Evolutionary conservation across 805 yeast species (phyloP).

Genomic region (Wickerhamiella shivajii): DNA sequence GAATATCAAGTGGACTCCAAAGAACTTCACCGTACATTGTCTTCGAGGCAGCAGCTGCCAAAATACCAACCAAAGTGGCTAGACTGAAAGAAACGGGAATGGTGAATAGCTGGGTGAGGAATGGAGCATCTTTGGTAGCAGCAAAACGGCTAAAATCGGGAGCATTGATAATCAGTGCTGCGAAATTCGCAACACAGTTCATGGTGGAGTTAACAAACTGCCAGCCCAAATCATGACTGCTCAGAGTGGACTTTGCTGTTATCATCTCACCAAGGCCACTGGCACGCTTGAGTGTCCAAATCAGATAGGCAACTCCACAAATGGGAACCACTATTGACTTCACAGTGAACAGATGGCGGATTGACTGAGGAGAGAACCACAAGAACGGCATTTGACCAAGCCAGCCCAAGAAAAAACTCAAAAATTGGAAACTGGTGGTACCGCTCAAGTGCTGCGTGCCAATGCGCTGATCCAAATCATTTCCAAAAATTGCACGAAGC

Average conservation of each 20-base stretch:
- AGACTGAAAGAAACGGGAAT: slow-evolving; percentile 67
- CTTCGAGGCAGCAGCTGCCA: slow-evolving; percentile 68
- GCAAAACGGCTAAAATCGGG: slow-evolving; percentile 86
- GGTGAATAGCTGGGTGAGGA: slow-evolving; percentile 38
- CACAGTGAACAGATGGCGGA: slow-evolving; percentile 70
- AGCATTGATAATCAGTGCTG: slow-evolving; percentile 75
- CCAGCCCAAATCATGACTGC: slow-evolving; percentile 61
- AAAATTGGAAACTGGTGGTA: slow-evolving; percentile 56
- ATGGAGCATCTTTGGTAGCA: slow-evolving; percentile 26
- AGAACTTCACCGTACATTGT: slow-evolving; percentile 47
- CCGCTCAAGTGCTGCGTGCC: slow-evolving; percentile 40
- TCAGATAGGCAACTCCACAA: slow-evolving; percentile 69
- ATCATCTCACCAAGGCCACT: slow-evolving; percentile 66
- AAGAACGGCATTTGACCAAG: slow-evolving; percentile 62
- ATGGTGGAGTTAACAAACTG: slow-evolving; percentile 63
- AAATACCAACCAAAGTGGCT: slow-evolving; percentile 72
- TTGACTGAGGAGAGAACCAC: slow-evolving; percentile 67
- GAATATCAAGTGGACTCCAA: slow-evolving; percentile 77
- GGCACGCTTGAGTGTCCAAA: slow-evolving; percentile 75
- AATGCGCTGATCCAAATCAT: slow-evolving; percentile 27
- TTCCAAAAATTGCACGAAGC: slow-evolving; percentile 52
- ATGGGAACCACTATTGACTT: slow-evolving; percentile 68
- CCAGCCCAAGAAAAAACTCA: slow-evolving; percentile 75
- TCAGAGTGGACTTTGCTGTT: slow-evolving; percentile 36
- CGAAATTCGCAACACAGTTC: slow-evolving; percentile 75